phyloP scores from a whole-genome alignment of 225 moss, liverwort and hornwort genomes.

The Straminergon stramineum region DNA sequence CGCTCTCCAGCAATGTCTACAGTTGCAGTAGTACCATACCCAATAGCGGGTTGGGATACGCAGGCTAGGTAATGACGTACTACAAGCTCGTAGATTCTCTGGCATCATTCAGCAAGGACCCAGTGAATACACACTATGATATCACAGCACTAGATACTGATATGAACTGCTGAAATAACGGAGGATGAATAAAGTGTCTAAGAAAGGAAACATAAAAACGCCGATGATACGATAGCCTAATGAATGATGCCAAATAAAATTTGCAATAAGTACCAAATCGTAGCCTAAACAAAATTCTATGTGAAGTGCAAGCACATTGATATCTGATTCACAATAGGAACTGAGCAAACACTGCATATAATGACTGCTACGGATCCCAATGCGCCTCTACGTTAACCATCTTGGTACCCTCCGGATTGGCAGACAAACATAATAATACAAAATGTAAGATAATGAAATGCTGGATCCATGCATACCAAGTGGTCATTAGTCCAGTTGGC shows the following conservation, averaged over 20 bases:
- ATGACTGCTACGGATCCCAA: not conserved
- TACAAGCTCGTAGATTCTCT: conserved; percentile 92
- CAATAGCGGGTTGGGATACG: conserved; percentile 96
- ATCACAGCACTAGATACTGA: not conserved
- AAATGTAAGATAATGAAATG: not conserved
- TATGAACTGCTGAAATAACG: not conserved
- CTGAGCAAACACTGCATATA: not conserved
- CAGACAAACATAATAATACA: not conserved
- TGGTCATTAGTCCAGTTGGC: conserved; percentile 83
- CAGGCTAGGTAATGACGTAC: conserved; percentile 93
- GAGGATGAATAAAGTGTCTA: not conserved
- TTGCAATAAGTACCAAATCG: not conserved
- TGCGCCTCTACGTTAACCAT: not conserved
- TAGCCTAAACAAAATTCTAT: not conserved
- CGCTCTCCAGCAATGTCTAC: conserved; percentile 90
- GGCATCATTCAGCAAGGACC: conserved; percentile 15
- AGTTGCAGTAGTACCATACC: conserved; percentile 81
- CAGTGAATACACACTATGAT: not conserved
- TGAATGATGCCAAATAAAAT: not conserved
- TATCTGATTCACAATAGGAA: not conserved
- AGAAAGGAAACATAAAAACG: not conserved
- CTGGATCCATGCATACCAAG: conserved; percentile 29
- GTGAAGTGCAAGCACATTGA: not conserved
- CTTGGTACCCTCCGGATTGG: not conserved
- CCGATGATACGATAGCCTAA: not conserved